Conservation (phyloP, 1,139 yeast genomes). For the Suhomyces ambrosiae region DNA sequence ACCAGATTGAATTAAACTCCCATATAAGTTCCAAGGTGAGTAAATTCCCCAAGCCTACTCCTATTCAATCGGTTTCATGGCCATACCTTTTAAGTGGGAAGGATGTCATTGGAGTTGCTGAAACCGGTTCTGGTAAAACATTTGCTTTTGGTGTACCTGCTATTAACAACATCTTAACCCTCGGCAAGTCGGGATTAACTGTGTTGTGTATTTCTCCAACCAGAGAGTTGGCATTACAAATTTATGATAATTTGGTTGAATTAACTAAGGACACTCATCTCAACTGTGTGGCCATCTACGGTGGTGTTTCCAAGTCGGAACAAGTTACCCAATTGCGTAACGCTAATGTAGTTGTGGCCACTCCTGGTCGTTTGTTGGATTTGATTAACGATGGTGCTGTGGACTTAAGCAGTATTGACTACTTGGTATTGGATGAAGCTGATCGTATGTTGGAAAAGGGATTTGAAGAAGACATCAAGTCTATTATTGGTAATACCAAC, state of each 20-base stretch:
- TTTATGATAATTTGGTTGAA: conserved; percentile 75
- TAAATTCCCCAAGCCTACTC: conserved; percentile 87
- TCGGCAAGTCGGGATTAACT: conserved; percentile 55
- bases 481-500: conserved; percentile 63
- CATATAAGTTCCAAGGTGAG: conserved; percentile 59
- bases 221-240: conserved; percentile 94
- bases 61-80: conserved; percentile 97
- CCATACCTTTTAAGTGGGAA: conserved; percentile 79
- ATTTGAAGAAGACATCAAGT: conserved; percentile 92
- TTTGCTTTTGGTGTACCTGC: conserved; percentile 98
- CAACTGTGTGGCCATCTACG: conserved; percentile 84
- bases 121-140: conserved; percentile 97
- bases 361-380: conserved; percentile 95
- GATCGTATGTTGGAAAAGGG: conserved; percentile 97
- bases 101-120: conserved; percentile 97
- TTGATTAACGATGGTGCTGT: conserved; percentile 86
- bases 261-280: conserved; percentile 62
- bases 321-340: conserved; percentile 70
- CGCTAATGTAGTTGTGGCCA: conserved; percentile 85
- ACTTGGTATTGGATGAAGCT: conserved; percentile 93
- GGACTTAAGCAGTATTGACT: conserved; percentile 66
- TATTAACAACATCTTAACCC: conserved; percentile 62
- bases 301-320: conserved; percentile 96
- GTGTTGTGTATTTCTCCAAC: conserved; percentile 94
- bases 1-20: conserved; percentile 58